Base-by-base conservation (phyloP, 106 monocot genomes). In the Amphibolis antarctica region DNA sequence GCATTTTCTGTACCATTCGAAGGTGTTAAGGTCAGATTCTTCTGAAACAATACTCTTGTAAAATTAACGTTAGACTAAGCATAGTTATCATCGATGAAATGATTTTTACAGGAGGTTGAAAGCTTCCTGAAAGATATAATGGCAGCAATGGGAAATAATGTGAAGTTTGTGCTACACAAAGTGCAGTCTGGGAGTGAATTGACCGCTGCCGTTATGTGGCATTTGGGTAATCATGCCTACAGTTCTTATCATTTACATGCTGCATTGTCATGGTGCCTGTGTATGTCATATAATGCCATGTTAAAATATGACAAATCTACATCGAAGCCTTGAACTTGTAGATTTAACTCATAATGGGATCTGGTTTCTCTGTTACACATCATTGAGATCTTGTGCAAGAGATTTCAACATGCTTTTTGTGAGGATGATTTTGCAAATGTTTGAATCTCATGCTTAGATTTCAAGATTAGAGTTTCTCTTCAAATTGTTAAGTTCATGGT, bases 1-100 rank as follows among this genome's bases (percentile, higher is more conserved):
- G 56, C 86, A 1, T 91, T 78, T 63, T 65, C 70, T 22, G 69
- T 60, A 20, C 83, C 83, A 43, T 74, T 91, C 26, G 17, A 74
- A 63, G 74, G 78, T 44, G 30, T 24, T 53, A 71, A 90, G 89
- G 89, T 85, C 28, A 47, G 18, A 46, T 27, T n/a, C 15, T 59
- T 59, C 30, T 0, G 30, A 59, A 31, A 22, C 31, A 30, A 17
- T 31, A 14, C 14, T 14, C 31, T 31, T 10, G 25, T 6, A 22
- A 24, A 6, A 22, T 4, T 0, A 4, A 49, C 11, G n/a, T 4
- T 49, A 17, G 48, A 49, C 3, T 49, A 49, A 2, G 48, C 48
- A 4, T 49, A n/a, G 15, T 17, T 4, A 2, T 30, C 20, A 19
- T 17, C 10, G 1, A 43, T 61, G 9, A 19, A n/a, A 43, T 36